Evolutionary conservation across 1,284 basidiomycete genomes (phyloP).

Genomic region (Anthracocystis walkeri): DNA sequence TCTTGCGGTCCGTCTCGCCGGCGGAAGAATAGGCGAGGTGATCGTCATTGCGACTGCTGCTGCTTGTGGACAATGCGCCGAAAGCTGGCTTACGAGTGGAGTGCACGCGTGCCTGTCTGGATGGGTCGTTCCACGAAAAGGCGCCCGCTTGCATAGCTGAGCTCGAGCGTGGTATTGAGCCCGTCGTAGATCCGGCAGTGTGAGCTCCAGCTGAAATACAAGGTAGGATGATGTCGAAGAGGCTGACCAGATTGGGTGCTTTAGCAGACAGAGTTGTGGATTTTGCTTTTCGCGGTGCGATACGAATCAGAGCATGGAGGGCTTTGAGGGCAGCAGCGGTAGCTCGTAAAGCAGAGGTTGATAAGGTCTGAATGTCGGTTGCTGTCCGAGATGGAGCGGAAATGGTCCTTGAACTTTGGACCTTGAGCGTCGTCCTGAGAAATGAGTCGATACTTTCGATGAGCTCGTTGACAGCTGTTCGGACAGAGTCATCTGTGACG

Average conservation of each 20-base stretch:
- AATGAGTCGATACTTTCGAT: slow-evolving; percentile 10
- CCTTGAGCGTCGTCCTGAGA: slow-evolving; percentile 24
- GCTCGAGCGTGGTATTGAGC: slow-evolving; percentile 6
- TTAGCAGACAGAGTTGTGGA: background rate
- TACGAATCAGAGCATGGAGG: slow-evolving; percentile 21
- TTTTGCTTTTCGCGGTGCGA: slow-evolving; percentile 6
- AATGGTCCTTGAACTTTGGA: slow-evolving; percentile 8
- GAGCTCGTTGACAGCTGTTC: slow-evolving; percentile 7
- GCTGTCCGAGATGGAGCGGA: background rate
- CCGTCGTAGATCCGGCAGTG: background rate
- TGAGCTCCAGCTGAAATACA: slow-evolving; percentile 20
- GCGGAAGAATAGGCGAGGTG: slow-evolving; percentile 8
- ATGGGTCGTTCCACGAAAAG: slow-evolving; percentile 17
- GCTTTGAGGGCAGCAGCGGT: slow-evolving; percentile 41
- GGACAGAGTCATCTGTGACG: background rate
- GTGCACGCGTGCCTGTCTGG: background rate
- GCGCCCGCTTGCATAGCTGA: slow-evolving; percentile 18
- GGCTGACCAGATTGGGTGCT: background rate
- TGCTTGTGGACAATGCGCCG: background rate
- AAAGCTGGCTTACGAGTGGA: background rate
- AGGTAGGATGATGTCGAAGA: slow-evolving; percentile 26
- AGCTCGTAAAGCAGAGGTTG: slow-evolving; percentile 31
- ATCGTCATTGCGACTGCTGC: background rate
- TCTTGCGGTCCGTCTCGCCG: slow-evolving; percentile 31
- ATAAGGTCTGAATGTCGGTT: slow-evolving; percentile 9